phyloP scores from a whole-genome alignment of 495 filamentous ascomycete genomes.

The Annulohypoxylon nitens region DNA sequence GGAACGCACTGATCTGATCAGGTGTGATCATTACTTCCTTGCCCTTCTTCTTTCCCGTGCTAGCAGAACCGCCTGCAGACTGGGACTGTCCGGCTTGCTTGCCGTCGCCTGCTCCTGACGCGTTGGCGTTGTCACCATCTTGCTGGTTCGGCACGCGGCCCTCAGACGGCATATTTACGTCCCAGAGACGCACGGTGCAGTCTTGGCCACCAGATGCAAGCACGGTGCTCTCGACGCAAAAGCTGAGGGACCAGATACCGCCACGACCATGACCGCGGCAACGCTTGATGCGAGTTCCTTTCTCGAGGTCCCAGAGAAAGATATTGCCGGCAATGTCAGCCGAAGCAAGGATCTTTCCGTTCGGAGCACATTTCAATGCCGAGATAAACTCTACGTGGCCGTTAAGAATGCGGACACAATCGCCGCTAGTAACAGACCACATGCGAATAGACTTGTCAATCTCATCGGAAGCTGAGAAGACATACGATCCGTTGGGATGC shows the following conservation, averaged over 20 bases:
- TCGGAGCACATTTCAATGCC: slow-evolving; percentile 83
- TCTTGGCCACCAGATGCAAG: slow-evolving; percentile 93
- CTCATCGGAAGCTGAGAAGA: slow-evolving; percentile 85
- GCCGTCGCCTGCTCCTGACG: slow-evolving; percentile 68
- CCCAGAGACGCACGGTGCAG: slow-evolving; percentile 92
- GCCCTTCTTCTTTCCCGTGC: slow-evolving; percentile 79
- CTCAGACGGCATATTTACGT: slow-evolving; percentile 75
- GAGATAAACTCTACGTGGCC: slow-evolving; percentile 90
- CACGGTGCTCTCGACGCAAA: slow-evolving; percentile 89
- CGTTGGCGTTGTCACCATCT: slow-evolving; percentile 57
- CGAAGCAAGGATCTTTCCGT: slow-evolving; percentile 87
- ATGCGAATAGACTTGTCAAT: slow-evolving; percentile 93
- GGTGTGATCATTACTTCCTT: slow-evolving; percentile 92
- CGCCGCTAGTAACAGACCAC: slow-evolving; percentile 92
- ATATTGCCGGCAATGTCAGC: slow-evolving; percentile 89
- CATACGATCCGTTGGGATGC: slow-evolving; percentile 91
- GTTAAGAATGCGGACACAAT: slow-evolving; percentile 89
- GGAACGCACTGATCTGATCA: slow-evolving; percentile 92
- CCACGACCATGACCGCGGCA: slow-evolving; percentile 95
- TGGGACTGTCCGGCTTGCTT: slow-evolving; percentile 51
- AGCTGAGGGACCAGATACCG: slow-evolving; percentile 91
- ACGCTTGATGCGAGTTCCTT: slow-evolving; percentile 84
- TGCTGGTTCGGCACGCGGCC: slow-evolving; percentile 51
- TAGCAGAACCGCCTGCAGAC: slow-evolving; percentile 59
- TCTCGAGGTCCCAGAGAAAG: slow-evolving; percentile 90